A percentile compares a stretch with the other conserved stretches of the same genome.
Evolutionary conservation across 306 rosid genomes (phyloP).

Genomic region (Vachellia collinsii): DNA sequence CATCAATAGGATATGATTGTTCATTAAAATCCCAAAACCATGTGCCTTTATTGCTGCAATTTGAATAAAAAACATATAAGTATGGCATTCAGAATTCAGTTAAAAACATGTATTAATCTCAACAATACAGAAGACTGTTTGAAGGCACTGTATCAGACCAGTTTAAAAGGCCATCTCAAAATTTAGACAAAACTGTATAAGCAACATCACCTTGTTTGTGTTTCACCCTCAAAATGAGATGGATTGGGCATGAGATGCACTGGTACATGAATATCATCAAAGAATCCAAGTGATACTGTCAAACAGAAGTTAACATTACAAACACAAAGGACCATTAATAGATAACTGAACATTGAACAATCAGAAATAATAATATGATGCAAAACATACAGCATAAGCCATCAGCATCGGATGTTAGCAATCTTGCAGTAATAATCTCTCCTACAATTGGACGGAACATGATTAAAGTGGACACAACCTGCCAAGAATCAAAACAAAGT

Average conservation of each 20-base stretch:
- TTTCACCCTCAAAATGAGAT: slow-evolving; percentile 48
- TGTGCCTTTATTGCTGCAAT: slow-evolving; percentile 53
- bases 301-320: slow-evolving; percentile 38
- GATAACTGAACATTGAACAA: slow-evolving; percentile 7
- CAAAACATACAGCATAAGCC: slow-evolving; percentile 61
- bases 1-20: slow-evolving; percentile 44
- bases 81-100: slow-evolving; percentile 16
- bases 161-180: slow-evolving; percentile 6
- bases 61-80: neutral
- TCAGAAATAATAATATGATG: slow-evolving; percentile 11
- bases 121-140: slow-evolving; percentile 2
- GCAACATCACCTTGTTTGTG: slow-evolving; percentile 52
- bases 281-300: slow-evolving; percentile 87
- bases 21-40: slow-evolving; percentile 70
- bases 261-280: slow-evolving; percentile 77
- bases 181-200: slow-evolving; percentile 8
- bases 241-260: slow-evolving; percentile 59
- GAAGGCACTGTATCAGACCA: slow-evolving; percentile 10
- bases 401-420: slow-evolving; percentile 57
- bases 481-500: slow-evolving; percentile 38
- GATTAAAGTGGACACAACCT: slow-evolving; percentile 70
- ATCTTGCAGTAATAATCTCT: slow-evolving; percentile 69
- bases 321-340: neutral
- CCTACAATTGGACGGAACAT: slow-evolving; percentile 80
- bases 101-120: neutral